phyloP scores from a whole-genome alignment of 169 alveolate species.

The Ichthyophthirius multifiliis region DNA sequence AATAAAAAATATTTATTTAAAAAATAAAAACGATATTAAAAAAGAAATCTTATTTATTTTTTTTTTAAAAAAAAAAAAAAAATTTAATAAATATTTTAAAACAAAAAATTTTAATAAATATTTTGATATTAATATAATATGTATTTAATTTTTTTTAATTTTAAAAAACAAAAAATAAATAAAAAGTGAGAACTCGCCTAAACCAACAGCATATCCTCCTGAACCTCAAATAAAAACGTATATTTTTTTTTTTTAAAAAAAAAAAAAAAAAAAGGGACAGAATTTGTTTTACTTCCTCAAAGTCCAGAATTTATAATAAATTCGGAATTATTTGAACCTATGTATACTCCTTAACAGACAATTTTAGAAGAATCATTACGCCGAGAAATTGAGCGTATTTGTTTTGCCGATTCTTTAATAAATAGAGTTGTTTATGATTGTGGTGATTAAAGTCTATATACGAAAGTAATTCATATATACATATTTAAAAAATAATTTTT shows the following conservation, averaged over 20 bases:
- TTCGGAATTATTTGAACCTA: constrained; percentile 53
- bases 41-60: not conserved
- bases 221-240: not conserved
- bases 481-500: no score
- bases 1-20: not conserved
- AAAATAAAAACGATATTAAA: not conserved
- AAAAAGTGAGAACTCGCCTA: not conserved
- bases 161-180: no score
- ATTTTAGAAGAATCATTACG: constrained; percentile 56
- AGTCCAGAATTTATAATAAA: constrained; percentile 43
- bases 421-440: constrained; percentile 71
- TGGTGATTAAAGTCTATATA: constrained; percentile 59
- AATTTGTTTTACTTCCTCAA: constrained; percentile 25
- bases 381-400: constrained; percentile 75
- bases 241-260: not conserved
- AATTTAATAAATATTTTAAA: not conserved
- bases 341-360: constrained; percentile 46
- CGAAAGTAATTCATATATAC: constrained; percentile 3
- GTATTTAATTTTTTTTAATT: no score
- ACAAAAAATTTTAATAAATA: no score
- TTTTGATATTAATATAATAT: no score
- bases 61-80: not conserved
- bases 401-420: constrained; percentile 67
- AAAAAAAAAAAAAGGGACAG: constrained; percentile 12
- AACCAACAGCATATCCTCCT: not conserved